Percentiles rank a stretch among this genome's conserved stretches.
These are phyloP conservation scores for Pythium rhizo-oryzae DNA, from an alignment of 352 stramenopile genomes.

Conservation along the genomic window DNA sequence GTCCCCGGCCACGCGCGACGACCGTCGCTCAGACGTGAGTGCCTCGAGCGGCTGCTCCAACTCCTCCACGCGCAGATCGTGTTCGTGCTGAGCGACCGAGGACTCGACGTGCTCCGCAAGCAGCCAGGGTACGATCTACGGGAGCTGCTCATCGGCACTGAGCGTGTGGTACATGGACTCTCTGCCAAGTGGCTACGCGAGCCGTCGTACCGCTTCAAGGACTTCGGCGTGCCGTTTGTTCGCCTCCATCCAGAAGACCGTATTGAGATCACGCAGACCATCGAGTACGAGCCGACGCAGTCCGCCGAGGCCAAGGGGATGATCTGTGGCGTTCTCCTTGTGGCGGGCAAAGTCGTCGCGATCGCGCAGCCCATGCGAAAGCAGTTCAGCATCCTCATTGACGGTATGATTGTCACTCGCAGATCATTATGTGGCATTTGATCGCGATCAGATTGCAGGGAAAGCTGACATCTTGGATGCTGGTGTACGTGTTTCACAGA, in stretches of 20 bases:
- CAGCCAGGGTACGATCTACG: slow-evolving; percentile 73
- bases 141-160: slow-evolving; percentile 66
- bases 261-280: slow-evolving; percentile 44
- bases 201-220: slow-evolving; percentile 41
- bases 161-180: slow-evolving; percentile 49
- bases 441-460: too few species aligned
- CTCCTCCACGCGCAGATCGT: slow-evolving; percentile 63
- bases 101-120: slow-evolving; percentile 58
- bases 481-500: slow-evolving; percentile 34
- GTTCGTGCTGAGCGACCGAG: slow-evolving; percentile 59
- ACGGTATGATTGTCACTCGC: slow-evolving; percentile 37
- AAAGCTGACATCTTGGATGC: not conserved
- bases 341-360: slow-evolving; percentile 51
- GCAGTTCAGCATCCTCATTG: slow-evolving; percentile 65
- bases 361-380: slow-evolving; percentile 59
- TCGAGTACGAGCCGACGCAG: slow-evolving; percentile 42
- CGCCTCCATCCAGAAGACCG: slow-evolving; percentile 45
- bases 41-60: slow-evolving; percentile 47
- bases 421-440: not conserved
- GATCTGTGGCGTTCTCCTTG: slow-evolving; percentile 64
- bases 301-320: slow-evolving; percentile 35
- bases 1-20: not conserved
- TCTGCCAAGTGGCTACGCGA: slow-evolving; percentile 44
- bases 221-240: slow-evolving; percentile 56
- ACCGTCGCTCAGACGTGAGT: slow-evolving; percentile 26